Percentiles rank a stretch among this genome's conserved stretches.
Evolutionary conservation across 352 stramenopile species (phyloP).

Genomic region (Globisporangium radiosum): DNA sequence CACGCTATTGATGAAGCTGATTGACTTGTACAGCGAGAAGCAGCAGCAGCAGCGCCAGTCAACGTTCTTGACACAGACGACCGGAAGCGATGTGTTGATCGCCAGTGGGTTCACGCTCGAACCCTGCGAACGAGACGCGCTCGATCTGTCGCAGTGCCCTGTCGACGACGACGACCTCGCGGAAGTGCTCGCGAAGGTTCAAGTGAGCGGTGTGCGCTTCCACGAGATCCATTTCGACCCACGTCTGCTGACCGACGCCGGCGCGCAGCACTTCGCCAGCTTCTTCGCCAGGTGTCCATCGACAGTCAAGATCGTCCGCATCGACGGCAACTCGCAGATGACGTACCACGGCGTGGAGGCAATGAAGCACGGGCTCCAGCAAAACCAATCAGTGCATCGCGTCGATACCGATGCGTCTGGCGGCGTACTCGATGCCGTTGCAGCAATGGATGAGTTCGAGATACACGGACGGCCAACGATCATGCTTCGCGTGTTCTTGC

Average conservation of each 20-base stretch:
- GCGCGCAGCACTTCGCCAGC: slow-evolving; percentile 24
- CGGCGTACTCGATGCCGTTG: slow-evolving; percentile 15
- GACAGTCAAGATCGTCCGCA: slow-evolving; percentile 22
- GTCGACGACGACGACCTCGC: slow-evolving; percentile 35
- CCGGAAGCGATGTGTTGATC: slow-evolving; percentile 35
- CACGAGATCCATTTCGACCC: slow-evolving; percentile 27
- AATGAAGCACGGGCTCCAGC: slow-evolving; percentile 22
- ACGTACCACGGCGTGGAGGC: slow-evolving; percentile 24
- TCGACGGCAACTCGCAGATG: slow-evolving; percentile 25
- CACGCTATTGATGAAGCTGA: slow-evolving; percentile 35
- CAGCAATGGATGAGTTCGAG: slow-evolving; percentile 15
- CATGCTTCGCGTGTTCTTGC: slow-evolving; percentile 12
- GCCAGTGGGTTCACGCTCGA: slow-evolving; percentile 4
- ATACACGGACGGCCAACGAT: slow-evolving; percentile 10
- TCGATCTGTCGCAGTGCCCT: slow-evolving; percentile 25
- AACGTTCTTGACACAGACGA: slow-evolving; percentile 47
- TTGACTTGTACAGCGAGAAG: slow-evolving; percentile 31
- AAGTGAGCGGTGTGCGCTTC: slow-evolving; percentile 24
- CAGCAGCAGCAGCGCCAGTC: slow-evolving; percentile 21
- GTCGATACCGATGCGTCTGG: slow-evolving; percentile 14
- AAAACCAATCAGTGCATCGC: slow-evolving; percentile 26
- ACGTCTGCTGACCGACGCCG: slow-evolving; percentile 35
- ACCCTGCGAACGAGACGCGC: slow-evolving; percentile 5
- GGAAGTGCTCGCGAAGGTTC: slow-evolving; percentile 34
- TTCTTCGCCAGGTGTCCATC: slow-evolving; percentile 31